These are phyloP conservation scores for Rhytidhysteron rufulum DNA, from an alignment of 2,329 filamentous ascomycete genomes.

Conservation along the genomic window DNA sequence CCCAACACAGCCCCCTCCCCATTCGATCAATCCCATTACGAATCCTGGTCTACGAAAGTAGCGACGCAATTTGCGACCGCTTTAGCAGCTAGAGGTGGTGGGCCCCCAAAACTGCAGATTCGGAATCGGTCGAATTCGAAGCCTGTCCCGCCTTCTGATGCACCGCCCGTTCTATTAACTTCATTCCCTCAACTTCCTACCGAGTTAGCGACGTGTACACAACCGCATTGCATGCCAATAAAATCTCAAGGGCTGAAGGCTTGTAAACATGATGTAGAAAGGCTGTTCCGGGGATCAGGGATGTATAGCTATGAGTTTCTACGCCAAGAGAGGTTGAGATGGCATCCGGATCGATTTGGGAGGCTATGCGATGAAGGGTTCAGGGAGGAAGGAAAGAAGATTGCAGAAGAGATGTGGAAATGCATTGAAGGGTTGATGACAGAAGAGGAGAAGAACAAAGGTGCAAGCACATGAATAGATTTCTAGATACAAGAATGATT, in stretches of 20 bases:
- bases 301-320: constrained; percentile 34
- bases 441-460: constrained; percentile 14
- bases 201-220: constrained; percentile 17
- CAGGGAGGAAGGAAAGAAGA: constrained; percentile 25
- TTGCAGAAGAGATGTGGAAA: constrained; percentile 37
- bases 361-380: constrained; percentile 27
- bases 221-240: constrained; percentile 17
- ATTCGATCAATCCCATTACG: constrained; percentile 21
- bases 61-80: constrained; percentile 24
- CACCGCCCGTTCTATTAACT: constrained; percentile 15
- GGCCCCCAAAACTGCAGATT: constrained; percentile 20
- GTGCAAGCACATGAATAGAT: too few relatives aligned
- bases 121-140: constrained; percentile 28
- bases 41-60: constrained; percentile 26
- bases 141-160: constrained; percentile 35
- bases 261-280: constrained; percentile 33
- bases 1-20: constrained; percentile 12
- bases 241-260: constrained; percentile 25
- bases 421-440: constrained; percentile 27
- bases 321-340: constrained; percentile 28
- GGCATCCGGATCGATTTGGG: constrained; percentile 36
- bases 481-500: too few relatives aligned
- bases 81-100: constrained; percentile 14
- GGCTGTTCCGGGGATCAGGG: constrained; percentile 25
- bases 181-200: constrained; percentile 28